phyloP scores from a whole-genome alignment of 139 green algal genomes.

The Zygnema cylindricum region DNA sequence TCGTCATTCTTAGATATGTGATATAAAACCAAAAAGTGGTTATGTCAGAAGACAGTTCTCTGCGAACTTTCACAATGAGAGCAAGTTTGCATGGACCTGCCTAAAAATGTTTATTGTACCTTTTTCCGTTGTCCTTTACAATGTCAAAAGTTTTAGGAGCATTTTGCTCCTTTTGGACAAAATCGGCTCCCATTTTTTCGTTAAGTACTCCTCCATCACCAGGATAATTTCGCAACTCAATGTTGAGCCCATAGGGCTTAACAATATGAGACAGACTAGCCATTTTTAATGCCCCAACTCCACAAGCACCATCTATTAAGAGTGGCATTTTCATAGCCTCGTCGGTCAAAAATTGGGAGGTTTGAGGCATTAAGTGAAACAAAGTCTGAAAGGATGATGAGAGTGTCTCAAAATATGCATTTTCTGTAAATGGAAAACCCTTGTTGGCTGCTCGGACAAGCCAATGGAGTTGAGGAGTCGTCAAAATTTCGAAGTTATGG shows the following conservation, averaged over 20 bases:
- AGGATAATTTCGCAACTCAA: slow-evolving; percentile 71
- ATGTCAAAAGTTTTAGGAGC: slow-evolving; percentile 63
- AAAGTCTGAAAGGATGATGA: slow-evolving; percentile 61
- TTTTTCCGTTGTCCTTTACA: not conserved
- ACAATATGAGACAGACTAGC: slow-evolving; percentile 61
- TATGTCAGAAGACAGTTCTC: not conserved
- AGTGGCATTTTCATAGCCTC: not conserved
- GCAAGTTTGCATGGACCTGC: no score
- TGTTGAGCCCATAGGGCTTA: slow-evolving; percentile 59
- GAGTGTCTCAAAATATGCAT: slow-evolving; percentile 73
- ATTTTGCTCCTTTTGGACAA: slow-evolving; percentile 88
- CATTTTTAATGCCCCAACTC: slow-evolving; percentile 84
- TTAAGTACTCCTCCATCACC: slow-evolving; percentile 75
- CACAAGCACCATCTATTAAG: slow-evolving; percentile 92
- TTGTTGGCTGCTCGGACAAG: slow-evolving; percentile 66
- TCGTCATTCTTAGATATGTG: not conserved
- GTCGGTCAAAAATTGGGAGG: not conserved
- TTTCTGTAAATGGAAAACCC: slow-evolving; percentile 47
- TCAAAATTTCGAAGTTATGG: slow-evolving; percentile 74
- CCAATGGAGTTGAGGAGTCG: slow-evolving; percentile 96
- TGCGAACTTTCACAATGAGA: not conserved
- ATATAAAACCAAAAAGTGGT: not conserved
- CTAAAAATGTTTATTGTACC: no score
- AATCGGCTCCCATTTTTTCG: slow-evolving; percentile 87
- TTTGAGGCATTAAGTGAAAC: not conserved